phyloP scores from a whole-genome alignment of 1,139 yeast genomes.

The Debaryomyces coudertii region DNA sequence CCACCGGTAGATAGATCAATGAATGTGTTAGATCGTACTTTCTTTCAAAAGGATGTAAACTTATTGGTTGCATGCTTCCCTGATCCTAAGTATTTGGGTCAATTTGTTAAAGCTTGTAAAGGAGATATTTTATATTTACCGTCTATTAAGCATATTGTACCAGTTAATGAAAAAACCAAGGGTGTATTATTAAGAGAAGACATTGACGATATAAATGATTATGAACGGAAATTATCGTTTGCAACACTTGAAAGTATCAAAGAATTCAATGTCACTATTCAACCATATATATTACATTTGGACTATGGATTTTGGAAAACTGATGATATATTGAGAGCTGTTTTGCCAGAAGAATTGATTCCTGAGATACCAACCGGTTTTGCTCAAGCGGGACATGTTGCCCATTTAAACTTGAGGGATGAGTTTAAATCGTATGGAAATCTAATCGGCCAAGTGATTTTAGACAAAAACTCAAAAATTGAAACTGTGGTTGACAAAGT shows the following conservation, averaged over 20 bases:
- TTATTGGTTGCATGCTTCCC: conserved; percentile 71
- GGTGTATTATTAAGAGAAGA: conserved; percentile 67
- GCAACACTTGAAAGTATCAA: conserved; percentile 47
- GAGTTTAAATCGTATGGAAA: conserved; percentile 82
- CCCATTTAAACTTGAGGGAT: conserved; percentile 84
- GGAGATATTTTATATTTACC: conserved; percentile 64
- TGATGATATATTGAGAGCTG: conserved; percentile 78
- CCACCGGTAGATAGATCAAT: conserved; percentile 76
- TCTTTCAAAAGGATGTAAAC: conserved; percentile 58
- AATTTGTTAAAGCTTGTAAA: conserved; percentile 55
- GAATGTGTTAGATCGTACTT: conserved; percentile 64
- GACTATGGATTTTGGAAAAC: conserved; percentile 84
- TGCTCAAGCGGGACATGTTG: conserved; percentile 94
- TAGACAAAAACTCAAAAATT: conserved; percentile 81
- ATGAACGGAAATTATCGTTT: conserved; percentile 42
- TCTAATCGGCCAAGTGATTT: conserved; percentile 84
- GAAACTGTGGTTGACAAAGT: conserved; percentile 94
- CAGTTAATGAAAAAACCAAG: conserved; percentile 46
- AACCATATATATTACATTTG: conserved; percentile 58
- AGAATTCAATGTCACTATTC: conserved; percentile 49
- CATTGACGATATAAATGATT: conserved; percentile 42
- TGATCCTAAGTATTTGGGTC: conserved; percentile 63
- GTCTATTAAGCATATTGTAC: conserved; percentile 66
- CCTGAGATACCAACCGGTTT: conserved; percentile 88
- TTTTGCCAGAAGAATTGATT: conserved; percentile 70